Conservation (phyloP, 2,329 filamentous ascomycete genomes). For the Verticillium nonalfalfae region DNA sequence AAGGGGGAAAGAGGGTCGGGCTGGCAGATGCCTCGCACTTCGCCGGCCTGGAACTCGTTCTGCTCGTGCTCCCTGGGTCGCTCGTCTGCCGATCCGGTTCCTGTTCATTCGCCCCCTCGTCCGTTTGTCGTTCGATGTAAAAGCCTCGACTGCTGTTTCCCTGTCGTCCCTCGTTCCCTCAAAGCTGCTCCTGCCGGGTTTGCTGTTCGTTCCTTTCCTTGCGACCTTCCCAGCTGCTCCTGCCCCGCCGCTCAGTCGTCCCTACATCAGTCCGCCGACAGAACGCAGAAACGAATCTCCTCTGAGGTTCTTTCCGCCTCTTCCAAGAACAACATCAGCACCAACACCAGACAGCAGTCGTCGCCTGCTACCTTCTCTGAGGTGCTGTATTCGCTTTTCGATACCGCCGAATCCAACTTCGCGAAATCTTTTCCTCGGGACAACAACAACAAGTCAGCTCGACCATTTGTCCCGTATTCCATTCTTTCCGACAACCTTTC, state of each 20-base stretch:
- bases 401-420: too few species aligned
- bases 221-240: background rate
- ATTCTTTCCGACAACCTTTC: too few species aligned
- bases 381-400: too few species aligned
- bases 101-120: background rate
- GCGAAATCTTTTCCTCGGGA: too few species aligned
- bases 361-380: background rate
- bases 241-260: background rate
- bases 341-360: background rate
- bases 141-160: background rate
- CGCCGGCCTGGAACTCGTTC: background rate
- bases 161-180: background rate
- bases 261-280: background rate
- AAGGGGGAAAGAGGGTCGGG: background rate
- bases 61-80: background rate
- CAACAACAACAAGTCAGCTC: too few species aligned
- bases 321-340: background rate
- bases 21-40: background rate
- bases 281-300: background rate
- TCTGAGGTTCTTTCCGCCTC: background rate
- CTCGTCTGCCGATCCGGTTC: background rate
- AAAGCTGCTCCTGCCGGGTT: background rate
- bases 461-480: too few species aligned
- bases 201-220: background rate
- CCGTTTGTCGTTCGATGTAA: background rate